Evolutionary conservation across 345 rosid genomes (phyloP), one percentile per base, ranked within the genome.

Genomic region (Leavenworthia alabamica): DNA sequence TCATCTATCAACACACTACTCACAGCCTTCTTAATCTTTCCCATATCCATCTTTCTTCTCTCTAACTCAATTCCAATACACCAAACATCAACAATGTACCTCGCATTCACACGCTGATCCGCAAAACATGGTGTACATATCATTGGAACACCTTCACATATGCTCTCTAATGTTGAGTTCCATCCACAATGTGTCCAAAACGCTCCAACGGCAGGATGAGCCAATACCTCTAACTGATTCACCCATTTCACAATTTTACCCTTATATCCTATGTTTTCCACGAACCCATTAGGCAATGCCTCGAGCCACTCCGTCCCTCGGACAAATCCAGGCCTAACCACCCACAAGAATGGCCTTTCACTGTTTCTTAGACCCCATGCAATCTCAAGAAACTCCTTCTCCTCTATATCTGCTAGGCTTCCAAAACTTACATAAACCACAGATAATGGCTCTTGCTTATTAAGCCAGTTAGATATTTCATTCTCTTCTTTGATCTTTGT

Each of bases 121-220:
- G 77, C 79, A 28, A 84, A 86, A 44, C 66, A 60, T 0, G 94
- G 86, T 49, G 77, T 76, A 6, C 91, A 90, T 55, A 90, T 81
- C 93, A 85, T 80, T 0, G 96, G 96, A 7, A 83, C 84, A 14
- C 86, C 82, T 43, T 81, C 85, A 19, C 73, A 74, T 60, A 90
- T 62, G 60, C 84, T 79, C 55, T 90, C 95, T 64, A 81, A 29
- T 4, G 81, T 77, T 1, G 88, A 87, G 69, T 83, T 90, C 92
- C 88, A 87, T 4, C 88, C 95, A 27, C 72, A 46, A 37, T 83
- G 95, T 0, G 86, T 85, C 82, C 85, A 74, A 56, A 90, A 87
- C 0, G 56, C 89, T 9, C 82, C 95, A 5, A 63, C 64, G 8
- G 93, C 71, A 16, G 56, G 64, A 41, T 90, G 93, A 0, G 65